A percentile compares a stretch with the other conserved stretches of the same genome.
Conservation (phyloP, 1,284 basidiomycete genomes). For the Paramarasmius palmivorus region DNA sequence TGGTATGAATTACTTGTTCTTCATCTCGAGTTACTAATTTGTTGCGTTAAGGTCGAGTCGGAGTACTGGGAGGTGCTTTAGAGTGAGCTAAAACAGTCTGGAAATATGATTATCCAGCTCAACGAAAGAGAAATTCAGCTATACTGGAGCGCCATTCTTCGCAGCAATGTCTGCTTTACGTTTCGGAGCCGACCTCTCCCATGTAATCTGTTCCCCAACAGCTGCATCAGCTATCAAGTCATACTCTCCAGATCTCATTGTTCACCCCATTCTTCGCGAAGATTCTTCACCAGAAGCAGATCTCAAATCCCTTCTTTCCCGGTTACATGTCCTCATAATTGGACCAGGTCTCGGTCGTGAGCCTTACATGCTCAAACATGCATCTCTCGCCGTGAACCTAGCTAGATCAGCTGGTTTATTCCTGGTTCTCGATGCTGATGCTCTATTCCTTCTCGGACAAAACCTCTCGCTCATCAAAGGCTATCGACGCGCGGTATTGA, state of each 20-base stretch:
- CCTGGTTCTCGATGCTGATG: constrained; percentile 93
- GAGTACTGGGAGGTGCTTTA: constrained; percentile 89
- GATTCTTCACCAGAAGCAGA: constrained; percentile 48
- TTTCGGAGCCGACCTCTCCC: constrained; percentile 90
- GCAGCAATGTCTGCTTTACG: constrained; percentile 86
- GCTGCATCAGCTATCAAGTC: constrained; percentile 93
- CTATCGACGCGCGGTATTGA: constrained; percentile 81
- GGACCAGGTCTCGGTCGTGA: constrained; percentile 93
- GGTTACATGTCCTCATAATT: constrained; percentile 90
- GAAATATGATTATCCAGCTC: background rate
- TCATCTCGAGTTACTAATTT: constrained; percentile 9
- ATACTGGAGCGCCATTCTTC: constrained; percentile 96
- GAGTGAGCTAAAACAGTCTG: constrained; percentile 58
- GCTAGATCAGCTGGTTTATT: constrained; percentile 71
- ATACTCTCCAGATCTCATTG: constrained; percentile 94
- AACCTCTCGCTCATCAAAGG: constrained; percentile 77
- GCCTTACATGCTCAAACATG: constrained; percentile 84
- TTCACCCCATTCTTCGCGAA: constrained; percentile 85
- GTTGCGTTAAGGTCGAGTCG: constrained; percentile 71
- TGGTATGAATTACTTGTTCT: constrained; percentile 44
- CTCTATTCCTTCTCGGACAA: constrained; percentile 77
- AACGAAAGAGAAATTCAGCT: constrained; percentile 45
- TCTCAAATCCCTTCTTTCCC: constrained; percentile 72
- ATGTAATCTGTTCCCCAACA: constrained; percentile 94
- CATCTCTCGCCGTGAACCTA: constrained; percentile 55